Evolutionary conservation across 2,329 filamentous ascomycete species (phyloP).

Genomic region (Bertia moriformis): DNA sequence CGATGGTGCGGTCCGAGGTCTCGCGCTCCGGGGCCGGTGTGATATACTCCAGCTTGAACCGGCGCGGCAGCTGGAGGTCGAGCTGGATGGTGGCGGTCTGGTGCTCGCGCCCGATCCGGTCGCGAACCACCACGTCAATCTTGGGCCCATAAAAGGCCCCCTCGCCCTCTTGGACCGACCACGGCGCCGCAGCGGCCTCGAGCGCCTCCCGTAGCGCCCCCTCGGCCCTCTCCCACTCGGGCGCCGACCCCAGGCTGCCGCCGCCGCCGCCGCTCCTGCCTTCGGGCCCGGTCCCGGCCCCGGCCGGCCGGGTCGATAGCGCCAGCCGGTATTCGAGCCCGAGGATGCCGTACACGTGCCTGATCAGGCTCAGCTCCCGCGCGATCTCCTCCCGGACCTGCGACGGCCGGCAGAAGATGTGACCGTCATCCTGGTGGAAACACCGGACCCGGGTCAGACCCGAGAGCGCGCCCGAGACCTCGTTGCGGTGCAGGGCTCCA

Average conservation of each 20-base stretch:
- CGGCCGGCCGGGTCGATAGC: conserved; percentile 62
- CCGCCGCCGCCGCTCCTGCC: conserved; percentile 43
- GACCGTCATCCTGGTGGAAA: conserved; percentile 82
- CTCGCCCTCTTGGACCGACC: conserved; percentile 66
- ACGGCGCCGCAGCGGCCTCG: conserved; percentile 47
- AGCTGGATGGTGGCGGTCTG: conserved; percentile 82
- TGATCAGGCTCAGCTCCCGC: conserved; percentile 60
- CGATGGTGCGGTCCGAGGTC: conserved; percentile 30
- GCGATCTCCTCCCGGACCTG: conserved; percentile 66
- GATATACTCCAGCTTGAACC: conserved; percentile 64
- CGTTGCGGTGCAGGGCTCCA: conserved; percentile 73
- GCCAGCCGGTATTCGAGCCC: conserved; percentile 61
- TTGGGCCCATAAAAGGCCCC: conserved; percentile 87
- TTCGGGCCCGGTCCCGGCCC: conserved; percentile 68
- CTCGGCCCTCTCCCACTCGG: conserved; percentile 57
- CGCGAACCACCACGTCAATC: conserved; percentile 71
- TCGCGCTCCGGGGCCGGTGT: conserved; percentile 53
- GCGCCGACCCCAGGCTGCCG: conserved; percentile 24
- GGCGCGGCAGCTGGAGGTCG: conserved; percentile 75
- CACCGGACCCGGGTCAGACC: conserved; percentile 72
- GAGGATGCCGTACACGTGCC: conserved; percentile 56
- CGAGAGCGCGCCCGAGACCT: conserved; percentile 66
- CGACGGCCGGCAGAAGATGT: conserved; percentile 71
- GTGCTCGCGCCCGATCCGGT: conserved; percentile 72
- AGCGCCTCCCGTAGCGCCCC: conserved; percentile 49